These are phyloP conservation scores for Cubamyces sp. DNA, from an alignment of 768 basidiomycete genomes.

Conservation along the genomic window DNA sequence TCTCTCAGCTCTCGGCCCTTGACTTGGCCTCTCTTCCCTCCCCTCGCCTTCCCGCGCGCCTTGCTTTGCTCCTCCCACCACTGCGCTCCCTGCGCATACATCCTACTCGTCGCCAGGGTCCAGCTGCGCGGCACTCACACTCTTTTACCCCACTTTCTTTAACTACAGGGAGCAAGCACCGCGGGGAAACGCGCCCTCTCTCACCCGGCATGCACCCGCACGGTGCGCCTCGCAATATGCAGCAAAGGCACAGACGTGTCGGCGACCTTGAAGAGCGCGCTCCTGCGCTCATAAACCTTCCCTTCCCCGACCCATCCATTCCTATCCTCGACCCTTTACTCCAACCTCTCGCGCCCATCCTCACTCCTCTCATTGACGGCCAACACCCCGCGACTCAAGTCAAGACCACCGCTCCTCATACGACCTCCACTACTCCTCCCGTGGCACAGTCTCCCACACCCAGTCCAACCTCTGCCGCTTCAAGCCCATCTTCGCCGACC, in stretches of 20 bases:
- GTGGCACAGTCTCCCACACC: constrained; percentile 7
- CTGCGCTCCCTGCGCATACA: constrained; percentile 4
- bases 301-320: constrained; percentile 44
- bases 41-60: neutral
- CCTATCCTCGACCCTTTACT: constrained; percentile 45
- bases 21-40: neutral
- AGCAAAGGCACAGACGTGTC: constrained; percentile 18
- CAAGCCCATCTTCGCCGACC: constrained; percentile 11
- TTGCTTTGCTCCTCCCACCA: constrained; percentile 21
- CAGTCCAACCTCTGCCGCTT: constrained; percentile 7
- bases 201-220: constrained; percentile 3
- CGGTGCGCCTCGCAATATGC: constrained; percentile 13
- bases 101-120: constrained; percentile 11
- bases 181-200: neutral
- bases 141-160: constrained; percentile 22
- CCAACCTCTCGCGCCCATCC: constrained; percentile 35
- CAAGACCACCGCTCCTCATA: neutral
- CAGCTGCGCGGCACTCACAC: constrained; percentile 19
- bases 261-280: constrained; percentile 39
- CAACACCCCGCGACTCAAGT: constrained; percentile 9
- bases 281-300: constrained; percentile 43
- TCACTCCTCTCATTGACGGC: constrained; percentile 35
- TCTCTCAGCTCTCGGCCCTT: neutral
- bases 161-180: neutral
- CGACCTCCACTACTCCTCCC: constrained; percentile 10